These are phyloP conservation scores for Epichloe aotearoae DNA, from an alignment of 2,329 filamentous ascomycete species.

Conservation along the genomic window DNA sequence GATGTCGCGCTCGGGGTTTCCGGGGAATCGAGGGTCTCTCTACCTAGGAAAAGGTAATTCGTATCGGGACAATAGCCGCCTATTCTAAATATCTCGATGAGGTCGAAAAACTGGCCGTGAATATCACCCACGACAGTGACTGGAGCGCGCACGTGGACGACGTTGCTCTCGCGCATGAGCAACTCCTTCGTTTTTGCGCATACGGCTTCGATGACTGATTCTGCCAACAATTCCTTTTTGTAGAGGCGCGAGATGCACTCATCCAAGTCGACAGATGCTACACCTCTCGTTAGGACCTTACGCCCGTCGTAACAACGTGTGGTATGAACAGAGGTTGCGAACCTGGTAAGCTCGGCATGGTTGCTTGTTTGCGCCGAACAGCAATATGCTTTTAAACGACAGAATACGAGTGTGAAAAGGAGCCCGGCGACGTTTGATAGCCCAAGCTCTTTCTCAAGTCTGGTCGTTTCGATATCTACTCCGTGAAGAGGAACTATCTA, in stretches of 20 bases:
- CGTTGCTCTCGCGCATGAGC: constrained; percentile 99
- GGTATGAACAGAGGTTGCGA: constrained; percentile 14
- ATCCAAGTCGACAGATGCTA: constrained; percentile 93
- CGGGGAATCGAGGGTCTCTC: constrained; percentile 6
- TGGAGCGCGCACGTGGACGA: constrained; percentile 89
- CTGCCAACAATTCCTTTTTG: constrained; percentile 90
- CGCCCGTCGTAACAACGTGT: too few species aligned
- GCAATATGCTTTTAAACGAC: not conserved
- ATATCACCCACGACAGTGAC: constrained; percentile 98
- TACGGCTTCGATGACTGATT: constrained; percentile 97
- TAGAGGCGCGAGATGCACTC: constrained; percentile 96
- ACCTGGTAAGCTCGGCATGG: constrained; percentile 46
- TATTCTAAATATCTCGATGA: constrained; percentile 98
- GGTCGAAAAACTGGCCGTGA: constrained; percentile 96
- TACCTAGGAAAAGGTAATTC: constrained; percentile 94
- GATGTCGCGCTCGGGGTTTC: not conserved
- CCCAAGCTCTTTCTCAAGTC: not conserved
- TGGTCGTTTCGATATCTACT: constrained; percentile 19
- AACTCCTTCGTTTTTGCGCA: constrained; percentile 98
- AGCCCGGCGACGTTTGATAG: not conserved
- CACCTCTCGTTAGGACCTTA: constrained; percentile 1
- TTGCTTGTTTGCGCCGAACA: constrained; percentile 10
- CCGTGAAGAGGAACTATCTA: constrained; percentile 22
- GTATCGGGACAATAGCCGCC: constrained; percentile 95
- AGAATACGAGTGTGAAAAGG: too few species aligned